A percentile compares a stretch with the other conserved stretches of the same genome.
phyloP scores from a whole-genome alignment of 2,329 filamentous ascomycete genomes.

The Calycina herbarum region DNA sequence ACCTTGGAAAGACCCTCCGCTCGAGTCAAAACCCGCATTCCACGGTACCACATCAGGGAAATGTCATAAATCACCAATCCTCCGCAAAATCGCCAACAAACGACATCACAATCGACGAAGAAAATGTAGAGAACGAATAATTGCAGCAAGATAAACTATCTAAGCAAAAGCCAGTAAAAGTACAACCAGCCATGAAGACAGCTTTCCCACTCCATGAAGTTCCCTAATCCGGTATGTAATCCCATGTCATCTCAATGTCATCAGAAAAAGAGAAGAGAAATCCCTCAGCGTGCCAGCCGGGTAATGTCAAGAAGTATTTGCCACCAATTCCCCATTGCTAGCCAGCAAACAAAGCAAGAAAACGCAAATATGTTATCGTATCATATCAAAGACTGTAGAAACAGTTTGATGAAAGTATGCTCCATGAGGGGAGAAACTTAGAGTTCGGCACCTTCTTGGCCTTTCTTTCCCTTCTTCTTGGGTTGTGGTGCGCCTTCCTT shows the following conservation, averaged over 20 bases:
- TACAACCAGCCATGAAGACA: slow-evolving; percentile 17
- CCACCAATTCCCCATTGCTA: slow-evolving; percentile 11
- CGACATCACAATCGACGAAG: background rate
- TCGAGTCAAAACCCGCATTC: background rate
- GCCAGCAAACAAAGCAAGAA: slow-evolving; percentile 12
- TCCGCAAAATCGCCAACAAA: background rate
- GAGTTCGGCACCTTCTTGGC: slow-evolving; percentile 43
- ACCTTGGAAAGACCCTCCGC: background rate
- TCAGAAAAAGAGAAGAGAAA: background rate
- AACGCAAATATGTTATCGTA: background rate
- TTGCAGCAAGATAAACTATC: slow-evolving; percentile 15
- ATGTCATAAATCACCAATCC: background rate
- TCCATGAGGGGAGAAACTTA: slow-evolving; percentile 21
- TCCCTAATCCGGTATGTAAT: slow-evolving; percentile 9
- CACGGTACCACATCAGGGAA: background rate
- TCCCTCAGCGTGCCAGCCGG: slow-evolving; percentile 21
- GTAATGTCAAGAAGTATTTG: slow-evolving; percentile 9
- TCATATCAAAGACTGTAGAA: background rate
- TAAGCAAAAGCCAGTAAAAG: slow-evolving; percentile 14
- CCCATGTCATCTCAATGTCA: background rate
- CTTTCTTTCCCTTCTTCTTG: slow-evolving; percentile 67
- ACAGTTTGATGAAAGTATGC: slow-evolving; percentile 4
- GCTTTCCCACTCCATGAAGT: background rate
- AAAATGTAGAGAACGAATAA: slow-evolving; percentile 11
- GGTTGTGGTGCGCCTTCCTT: slow-evolving; percentile 60